Evolutionary conservation across 169 alveolate genomes (phyloP).

Genomic region (Babesia divergens): DNA sequence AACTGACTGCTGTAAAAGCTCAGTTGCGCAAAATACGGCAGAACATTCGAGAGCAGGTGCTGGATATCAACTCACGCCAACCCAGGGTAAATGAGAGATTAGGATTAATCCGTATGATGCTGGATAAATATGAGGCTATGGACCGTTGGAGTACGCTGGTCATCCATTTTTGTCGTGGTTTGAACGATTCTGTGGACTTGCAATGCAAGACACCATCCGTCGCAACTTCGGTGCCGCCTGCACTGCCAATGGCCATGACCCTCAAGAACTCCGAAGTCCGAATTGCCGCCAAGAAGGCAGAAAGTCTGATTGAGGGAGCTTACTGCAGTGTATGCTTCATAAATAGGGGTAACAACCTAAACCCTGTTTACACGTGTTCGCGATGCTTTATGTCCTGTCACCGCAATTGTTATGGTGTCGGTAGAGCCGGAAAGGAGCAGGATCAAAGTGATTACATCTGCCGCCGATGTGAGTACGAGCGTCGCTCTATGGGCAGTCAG

Average conservation of each 20-base stretch:
- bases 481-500: constrained; percentile 69
- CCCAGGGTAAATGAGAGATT: constrained; percentile 19
- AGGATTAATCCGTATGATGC: neutral
- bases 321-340: constrained; percentile 69
- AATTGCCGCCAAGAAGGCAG: constrained; percentile 28
- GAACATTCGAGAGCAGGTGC: constrained; percentile 27
- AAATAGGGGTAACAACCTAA: constrained; percentile 53
- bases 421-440: constrained; percentile 9
- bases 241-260: neutral
- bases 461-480: constrained; percentile 72
- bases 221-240: neutral
- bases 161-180: neutral
- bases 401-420: constrained; percentile 72
- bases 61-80: constrained; percentile 7
- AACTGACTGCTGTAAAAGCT: constrained; percentile 4
- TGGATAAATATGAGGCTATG: constrained; percentile 35
- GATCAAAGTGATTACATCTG: constrained; percentile 67
- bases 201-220: neutral
- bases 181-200: neutral
- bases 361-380: constrained; percentile 68
- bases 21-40: constrained; percentile 25
- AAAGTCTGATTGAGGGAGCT: constrained; percentile 26
- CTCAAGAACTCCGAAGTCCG: neutral
- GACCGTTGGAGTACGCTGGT: constrained; percentile 35
- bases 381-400: constrained; percentile 69